These are phyloP conservation scores for Yamagishiella unicocca DNA, from an alignment of 139 green algal genomes.

Conservation along the genomic window DNA sequence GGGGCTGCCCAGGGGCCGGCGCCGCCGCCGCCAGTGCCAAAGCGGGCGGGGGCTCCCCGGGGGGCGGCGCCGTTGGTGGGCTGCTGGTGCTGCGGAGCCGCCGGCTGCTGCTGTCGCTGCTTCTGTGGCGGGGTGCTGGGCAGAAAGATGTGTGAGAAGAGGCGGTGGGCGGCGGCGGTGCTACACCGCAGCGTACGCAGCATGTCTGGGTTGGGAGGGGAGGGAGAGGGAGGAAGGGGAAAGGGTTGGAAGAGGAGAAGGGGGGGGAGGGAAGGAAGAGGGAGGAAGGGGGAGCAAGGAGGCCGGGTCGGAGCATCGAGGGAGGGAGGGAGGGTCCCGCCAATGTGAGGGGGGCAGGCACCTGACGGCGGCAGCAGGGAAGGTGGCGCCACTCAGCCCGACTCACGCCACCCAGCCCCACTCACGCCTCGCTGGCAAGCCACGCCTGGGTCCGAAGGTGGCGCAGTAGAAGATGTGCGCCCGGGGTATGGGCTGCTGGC, in stretches of 20 bases:
- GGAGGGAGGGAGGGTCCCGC: too few relatives aligned
- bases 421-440: conserved; percentile 73
- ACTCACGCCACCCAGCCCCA: not conserved
- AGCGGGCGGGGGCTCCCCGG: not conserved
- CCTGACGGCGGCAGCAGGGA: too few relatives aligned
- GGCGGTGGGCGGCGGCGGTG: not conserved
- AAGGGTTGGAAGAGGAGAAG: not conserved
- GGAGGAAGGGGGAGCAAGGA: too few relatives aligned
- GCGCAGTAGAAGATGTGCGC: conserved; percentile 73
- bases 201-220: conserved; percentile 67
- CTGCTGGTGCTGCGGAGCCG: not conserved
- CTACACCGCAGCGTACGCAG: conserved; percentile 50
- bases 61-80: not conserved
- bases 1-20: not conserved
- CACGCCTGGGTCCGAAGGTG: conserved; percentile 65
- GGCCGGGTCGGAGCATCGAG: too few relatives aligned
- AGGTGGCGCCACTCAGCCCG: not conserved
- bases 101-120: not conserved
- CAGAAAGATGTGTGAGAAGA: conserved; percentile 24
- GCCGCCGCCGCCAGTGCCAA: not conserved
- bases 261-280: too few relatives aligned
- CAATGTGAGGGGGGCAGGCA: too few relatives aligned
- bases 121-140: conserved; percentile 42
- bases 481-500: conserved; percentile 36
- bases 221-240: too few relatives aligned